A percentile compares a stretch with the other conserved stretches of the same genome.
Conservation (phyloP, 2,329 filamentous ascomycete species). For the Alternaria ventricosa region DNA sequence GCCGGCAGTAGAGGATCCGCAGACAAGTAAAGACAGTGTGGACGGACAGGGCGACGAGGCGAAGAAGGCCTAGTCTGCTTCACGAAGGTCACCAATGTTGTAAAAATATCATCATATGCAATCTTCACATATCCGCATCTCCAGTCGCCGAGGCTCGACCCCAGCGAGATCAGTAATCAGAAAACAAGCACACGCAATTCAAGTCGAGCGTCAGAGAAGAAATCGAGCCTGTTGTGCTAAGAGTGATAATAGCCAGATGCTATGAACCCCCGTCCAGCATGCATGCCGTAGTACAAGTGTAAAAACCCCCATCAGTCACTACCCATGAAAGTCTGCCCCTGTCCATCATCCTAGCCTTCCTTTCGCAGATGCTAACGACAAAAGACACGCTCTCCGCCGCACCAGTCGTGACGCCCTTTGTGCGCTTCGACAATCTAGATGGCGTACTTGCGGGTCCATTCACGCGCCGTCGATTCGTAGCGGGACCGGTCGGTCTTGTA, state of each 20-base stretch:
- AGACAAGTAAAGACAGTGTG: background rate
- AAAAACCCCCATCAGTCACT: conserved; percentile 37
- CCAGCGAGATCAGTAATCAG: background rate
- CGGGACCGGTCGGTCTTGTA: conserved; percentile 98
- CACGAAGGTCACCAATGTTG: background rate
- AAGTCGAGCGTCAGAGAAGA: conserved; percentile 4
- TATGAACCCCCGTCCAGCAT: conserved; percentile 41
- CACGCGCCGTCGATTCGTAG: conserved; percentile 94
- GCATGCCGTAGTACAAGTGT: conserved; percentile 30
- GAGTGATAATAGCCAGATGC: conserved; percentile 41
- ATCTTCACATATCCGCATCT: background rate
- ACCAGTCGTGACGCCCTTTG: background rate
- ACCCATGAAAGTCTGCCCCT: conserved; percentile 29
- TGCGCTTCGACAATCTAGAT: conserved; percentile 63
- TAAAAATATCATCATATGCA: background rate
- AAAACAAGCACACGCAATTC: background rate
- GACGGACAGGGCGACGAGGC: background rate
- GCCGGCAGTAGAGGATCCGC: background rate
- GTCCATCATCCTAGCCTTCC: conserved; percentile 25
- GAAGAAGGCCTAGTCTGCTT: background rate
- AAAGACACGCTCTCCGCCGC: conserved; percentile 18
- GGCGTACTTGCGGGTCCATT: conserved; percentile 99
- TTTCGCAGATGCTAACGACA: conserved; percentile 31
- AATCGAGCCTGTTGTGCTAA: conserved; percentile 33
- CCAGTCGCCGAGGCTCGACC: background rate